Evolutionary conservation across 352 stramenopile species (phyloP), one percentile per base, ranked within the genome.

Genomic region (Globisporangium nagaii): DNA sequence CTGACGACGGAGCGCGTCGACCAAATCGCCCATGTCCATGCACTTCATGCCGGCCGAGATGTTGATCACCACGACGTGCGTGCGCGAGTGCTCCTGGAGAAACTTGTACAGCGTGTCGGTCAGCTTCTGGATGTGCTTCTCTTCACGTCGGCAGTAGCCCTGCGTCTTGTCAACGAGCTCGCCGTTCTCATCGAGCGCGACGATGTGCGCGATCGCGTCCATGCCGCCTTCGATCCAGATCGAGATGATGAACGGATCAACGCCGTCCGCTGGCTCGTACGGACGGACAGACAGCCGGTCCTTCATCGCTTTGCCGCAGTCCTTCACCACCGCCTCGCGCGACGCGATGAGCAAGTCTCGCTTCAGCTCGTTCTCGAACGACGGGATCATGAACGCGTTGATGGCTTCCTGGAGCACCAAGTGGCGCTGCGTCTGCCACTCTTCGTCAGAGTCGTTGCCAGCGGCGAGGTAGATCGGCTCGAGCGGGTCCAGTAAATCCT

Each of bases 41-140:
- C 83, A 93, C 60, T 95, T 95, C 70, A 90, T 88, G 17, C 85
- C 83, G 1, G 79, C 85, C n/a, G 81, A 92, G 17, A 93, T 79
- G 67, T 95, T 95, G 60, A 95, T 89, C 19, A 93, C 85, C 28
- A 95, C 83, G 0, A 91, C 85, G 53, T 93, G 73, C 10, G 82
- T 92, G 59, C 74, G 68, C 9, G 76, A 74, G 62, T 95, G 79
- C 30, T 95, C 85, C 43, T 85, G 78, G 19, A 95, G 56, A 43
- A 95, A 95, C 28, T 88, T 86, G 44, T 86, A 80, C 28, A 95
- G 56, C 2, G 70, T 90, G 53, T 84, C 77, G 27, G 83, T 89
- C 13, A 93, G 63, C 7, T 76, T 88, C 24, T 86, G 73, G 42
- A 91, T 83, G 58, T 71, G 84, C 40, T 76, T 79, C 45, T 89